Base-by-base conservation (phyloP, 2,329 filamentous ascomycete species). In the Canariomyces notabilis region DNA sequence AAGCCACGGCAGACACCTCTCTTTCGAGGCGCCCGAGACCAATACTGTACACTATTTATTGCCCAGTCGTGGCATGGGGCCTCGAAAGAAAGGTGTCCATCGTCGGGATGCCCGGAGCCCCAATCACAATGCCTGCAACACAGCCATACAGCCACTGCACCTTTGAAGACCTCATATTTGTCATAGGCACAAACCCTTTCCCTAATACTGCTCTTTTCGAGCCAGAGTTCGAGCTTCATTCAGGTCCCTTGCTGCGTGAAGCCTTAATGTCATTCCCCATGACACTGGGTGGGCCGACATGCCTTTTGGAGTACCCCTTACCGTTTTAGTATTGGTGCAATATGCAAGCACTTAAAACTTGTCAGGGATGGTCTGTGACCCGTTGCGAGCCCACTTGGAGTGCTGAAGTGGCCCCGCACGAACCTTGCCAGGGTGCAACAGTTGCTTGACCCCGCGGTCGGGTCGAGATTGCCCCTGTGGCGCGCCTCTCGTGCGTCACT, bases 401-500 rank as follows among this genome's bases (percentile, higher is more conserved):
- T 8, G 26, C 26, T 8, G 26, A 29, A 8, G 14, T 9, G 9
- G 3, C 3, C 14, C 14, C 7, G 9, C 26, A 8, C 26, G 14
- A 5, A 11, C 14, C 4, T 26, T 12, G 9, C 26, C 26, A 12
- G 9, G 7, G 14, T 8, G 9, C 26, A 26, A 26, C 26, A 11
- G 26, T 9, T 29, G 26, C 26, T 29, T 9, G 26, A 20, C 41
- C 41, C 41, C 22, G 33, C 33, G 12, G 21, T 45, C 42, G 29
- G 46, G 37, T 35, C 29, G 37, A 46, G 39, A 49, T 49, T 39
- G 26, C 42, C 42, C 38, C 37, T 38, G 46, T 37, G 37, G 47
- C 42, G 42, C 34, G 41, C n/a, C n/a, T 12, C 14, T 49, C 21
- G 37, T 43, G 41, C 41, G 41, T 43, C 41, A 43, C 22, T 32